Base-by-base conservation (phyloP, 1,284 basidiomycete species). In the Lentinula novae-zelandiae region DNA sequence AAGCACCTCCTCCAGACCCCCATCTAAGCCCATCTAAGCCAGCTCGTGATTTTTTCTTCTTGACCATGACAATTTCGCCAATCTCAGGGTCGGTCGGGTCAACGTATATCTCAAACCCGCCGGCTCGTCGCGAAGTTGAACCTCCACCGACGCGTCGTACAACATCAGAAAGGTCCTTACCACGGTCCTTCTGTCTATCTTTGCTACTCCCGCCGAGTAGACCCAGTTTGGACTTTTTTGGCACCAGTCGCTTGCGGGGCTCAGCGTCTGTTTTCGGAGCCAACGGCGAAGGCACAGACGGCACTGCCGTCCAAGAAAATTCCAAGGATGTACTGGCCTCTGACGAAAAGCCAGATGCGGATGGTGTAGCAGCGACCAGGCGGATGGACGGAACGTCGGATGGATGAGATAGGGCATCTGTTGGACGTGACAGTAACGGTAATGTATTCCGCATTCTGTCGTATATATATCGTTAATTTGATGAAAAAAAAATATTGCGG, bases 21-120 rank as follows among this genome's bases (percentile, higher is more conserved):
- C 89, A 90, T 12, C 73, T 72, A 72, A 92, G 75, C 15, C 81
- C 83, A 66, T 89, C 81, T 60, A 92, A 71, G 2, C 75, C 84
- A 0, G 78, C 78, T 1, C 90, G 75, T 3, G 83, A 84, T 69
- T 90, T 91, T 77, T 86, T 86, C 81, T 90, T 91, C 83, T 89
- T 89, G 53, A 92, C 83, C 67, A 92, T 77, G 22, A 90, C 69
- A 39, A 90, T 82, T 63, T 89, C 87, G 5, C 82, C 87, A 38
- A 87, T 75, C 10, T 89, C 87, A 0, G 82, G 81, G 17, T 81
- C 75, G 1, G 78, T 72, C 0, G 86, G 84, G 67, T 91, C 89
- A 8, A 91, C 86, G 66, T 86, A 89, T 59, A 91, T 89, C 66
- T 90, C 87, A 67, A 89, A 87, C 1, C 82, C 84, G 9, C 81